phyloP scores from a whole-genome alignment of 2,329 filamentous ascomycete genomes.

The Grosmannia huntii region DNA sequence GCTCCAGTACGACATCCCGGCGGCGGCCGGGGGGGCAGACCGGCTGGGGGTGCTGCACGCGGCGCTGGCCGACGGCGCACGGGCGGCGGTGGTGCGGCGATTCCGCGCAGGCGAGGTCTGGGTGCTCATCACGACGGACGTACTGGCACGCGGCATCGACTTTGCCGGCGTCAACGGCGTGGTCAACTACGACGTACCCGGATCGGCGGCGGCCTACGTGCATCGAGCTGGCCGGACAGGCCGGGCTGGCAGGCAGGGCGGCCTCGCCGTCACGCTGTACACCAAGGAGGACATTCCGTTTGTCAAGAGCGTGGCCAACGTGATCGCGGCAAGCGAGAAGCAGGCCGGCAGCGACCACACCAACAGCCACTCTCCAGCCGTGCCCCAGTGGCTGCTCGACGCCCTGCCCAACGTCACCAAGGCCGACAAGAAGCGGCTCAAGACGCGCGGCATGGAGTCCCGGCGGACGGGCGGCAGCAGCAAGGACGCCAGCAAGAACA shows the following conservation, averaged over 20 bases:
- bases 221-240: conserved; percentile 89
- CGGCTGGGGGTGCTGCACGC: conserved; percentile 87
- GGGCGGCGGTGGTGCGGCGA: conserved; percentile 71
- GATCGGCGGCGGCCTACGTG: conserved; percentile 79
- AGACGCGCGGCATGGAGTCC: conserved; percentile 67
- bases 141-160: conserved; percentile 84
- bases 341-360: conserved; percentile 28
- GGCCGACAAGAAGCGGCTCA: conserved; percentile 70
- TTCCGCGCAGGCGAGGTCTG: conserved; percentile 91
- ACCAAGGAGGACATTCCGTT: conserved; percentile 87
- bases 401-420: conserved; percentile 75
- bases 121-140: conserved; percentile 91
- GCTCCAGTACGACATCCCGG: conserved; percentile 85
- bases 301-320: conserved; percentile 84
- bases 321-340: conserved; percentile 74
- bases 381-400: conserved; percentile 80
- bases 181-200: conserved; percentile 94
- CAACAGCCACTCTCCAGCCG: conserved; percentile 38
- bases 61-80: conserved; percentile 61
- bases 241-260: conserved; percentile 73
- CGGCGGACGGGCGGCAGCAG: conserved; percentile 26
- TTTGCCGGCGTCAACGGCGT: conserved; percentile 93
- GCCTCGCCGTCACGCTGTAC: conserved; percentile 86
- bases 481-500: conserved; percentile 23
- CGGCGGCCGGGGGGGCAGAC: conserved; percentile 69